phyloP scores from a whole-genome alignment of 2,329 filamentous ascomycete genomes.

The Parastagonospora avenae region DNA sequence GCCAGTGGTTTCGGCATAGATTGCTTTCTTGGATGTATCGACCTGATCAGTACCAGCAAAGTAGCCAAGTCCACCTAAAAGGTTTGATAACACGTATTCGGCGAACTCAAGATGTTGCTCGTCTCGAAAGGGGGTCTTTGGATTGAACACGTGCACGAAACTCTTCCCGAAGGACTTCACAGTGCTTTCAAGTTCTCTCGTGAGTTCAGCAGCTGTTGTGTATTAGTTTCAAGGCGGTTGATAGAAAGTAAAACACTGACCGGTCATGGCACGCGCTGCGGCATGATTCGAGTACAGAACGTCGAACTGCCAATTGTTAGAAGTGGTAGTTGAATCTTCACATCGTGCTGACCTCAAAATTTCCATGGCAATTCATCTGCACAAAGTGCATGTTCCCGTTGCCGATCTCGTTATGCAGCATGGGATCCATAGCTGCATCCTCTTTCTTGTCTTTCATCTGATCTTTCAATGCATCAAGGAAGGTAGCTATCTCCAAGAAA shows the following conservation, averaged over 20 bases:
- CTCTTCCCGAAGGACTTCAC: slow-evolving; percentile 71
- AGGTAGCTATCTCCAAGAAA: slow-evolving; percentile 57
- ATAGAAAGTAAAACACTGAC: slow-evolving; percentile 40
- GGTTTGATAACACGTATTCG: slow-evolving; percentile 86
- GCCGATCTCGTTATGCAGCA: slow-evolving; percentile 64
- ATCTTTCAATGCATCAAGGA: slow-evolving; percentile 63
- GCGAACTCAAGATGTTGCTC: slow-evolving; percentile 76
- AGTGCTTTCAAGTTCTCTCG: slow-evolving; percentile 66
- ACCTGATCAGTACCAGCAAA: slow-evolving; percentile 86
- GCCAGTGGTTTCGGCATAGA: slow-evolving; percentile 92
- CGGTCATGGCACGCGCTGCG: slow-evolving; percentile 58
- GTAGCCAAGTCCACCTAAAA: slow-evolving; percentile 90
- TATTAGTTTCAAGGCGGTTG: slow-evolving; percentile 12
- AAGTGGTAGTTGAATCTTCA: background rate
- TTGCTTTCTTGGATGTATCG: slow-evolving; percentile 82
- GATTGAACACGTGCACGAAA: slow-evolving; percentile 71
- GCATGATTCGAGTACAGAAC: slow-evolving; percentile 85
- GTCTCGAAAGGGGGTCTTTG: slow-evolving; percentile 75
- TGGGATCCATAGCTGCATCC: slow-evolving; percentile 49
- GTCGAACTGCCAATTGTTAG: slow-evolving; percentile 68
- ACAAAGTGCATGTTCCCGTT: slow-evolving; percentile 82
- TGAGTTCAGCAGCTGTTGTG: slow-evolving; percentile 62
- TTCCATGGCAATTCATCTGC: slow-evolving; percentile 85
- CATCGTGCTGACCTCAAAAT: slow-evolving; percentile 65
- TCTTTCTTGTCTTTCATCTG: slow-evolving; percentile 54